Percentiles rank a stretch among this genome's conserved stretches.
These are phyloP conservation scores for Acanthamoeba royreba DNA, from an alignment of 208 protist genomes.

Conservation along the genomic window DNA sequence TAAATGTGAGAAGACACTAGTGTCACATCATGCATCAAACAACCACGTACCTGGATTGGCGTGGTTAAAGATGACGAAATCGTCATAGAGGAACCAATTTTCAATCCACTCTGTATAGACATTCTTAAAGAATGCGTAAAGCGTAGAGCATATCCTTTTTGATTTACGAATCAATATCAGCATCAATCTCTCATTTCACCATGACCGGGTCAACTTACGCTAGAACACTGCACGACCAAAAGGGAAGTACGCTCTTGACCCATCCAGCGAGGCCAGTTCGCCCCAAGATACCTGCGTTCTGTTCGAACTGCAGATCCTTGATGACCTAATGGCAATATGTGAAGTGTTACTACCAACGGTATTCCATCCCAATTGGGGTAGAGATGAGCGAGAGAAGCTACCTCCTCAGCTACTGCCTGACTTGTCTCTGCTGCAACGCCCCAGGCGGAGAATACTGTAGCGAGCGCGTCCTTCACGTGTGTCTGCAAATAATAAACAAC, in stretches of 20 bases:
- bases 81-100: neutral
- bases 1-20: neutral
- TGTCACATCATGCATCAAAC: neutral
- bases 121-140: neutral
- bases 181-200: neutral
- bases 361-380: neutral
- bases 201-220: neutral
- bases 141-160: neutral
- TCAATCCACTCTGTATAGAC: neutral
- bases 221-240: neutral
- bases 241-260: neutral
- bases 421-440: neutral
- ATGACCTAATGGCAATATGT: neutral
- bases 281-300: neutral
- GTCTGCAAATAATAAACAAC: neutral
- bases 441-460: neutral
- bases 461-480: neutral
- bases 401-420: neutral
- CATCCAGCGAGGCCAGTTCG: neutral
- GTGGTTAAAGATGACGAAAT: neutral
- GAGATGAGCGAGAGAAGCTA: neutral
- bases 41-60: neutral
- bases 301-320: neutral
- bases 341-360: neutral
- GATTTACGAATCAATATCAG: neutral